Evolutionary conservation across 768 basidiomycete species (phyloP).

Genomic region (Phylloporus sp.): DNA sequence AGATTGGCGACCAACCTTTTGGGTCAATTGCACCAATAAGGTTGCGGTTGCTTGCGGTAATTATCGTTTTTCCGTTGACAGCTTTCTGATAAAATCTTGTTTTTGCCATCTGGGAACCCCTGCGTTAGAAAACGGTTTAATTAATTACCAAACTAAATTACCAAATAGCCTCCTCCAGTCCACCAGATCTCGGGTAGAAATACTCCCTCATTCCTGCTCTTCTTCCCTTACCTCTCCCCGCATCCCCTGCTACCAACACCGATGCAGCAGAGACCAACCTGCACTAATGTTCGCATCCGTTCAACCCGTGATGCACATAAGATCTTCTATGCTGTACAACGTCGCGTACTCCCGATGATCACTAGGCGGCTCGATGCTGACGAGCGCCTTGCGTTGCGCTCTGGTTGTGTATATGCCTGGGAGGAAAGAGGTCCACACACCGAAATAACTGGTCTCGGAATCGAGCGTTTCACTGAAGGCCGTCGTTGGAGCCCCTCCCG

Average conservation of each 20-base stretch:
- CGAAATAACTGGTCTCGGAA: constrained; percentile 74
- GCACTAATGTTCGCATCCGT: constrained; percentile 68
- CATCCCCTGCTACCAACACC: constrained; percentile 14
- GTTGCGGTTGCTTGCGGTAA: constrained; percentile 28
- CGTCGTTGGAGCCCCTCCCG: constrained; percentile 80
- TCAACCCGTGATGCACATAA: constrained; percentile 76
- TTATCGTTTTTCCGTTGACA: constrained; percentile 24
- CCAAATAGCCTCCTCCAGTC: constrained; percentile 22
- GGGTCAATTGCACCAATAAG: constrained; percentile 38
- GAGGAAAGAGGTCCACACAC: constrained; percentile 72
- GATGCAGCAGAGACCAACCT: constrained; percentile 70
- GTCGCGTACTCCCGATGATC: constrained; percentile 64
- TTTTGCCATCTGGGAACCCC: constrained; percentile 11
- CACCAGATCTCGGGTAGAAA: constrained; percentile 32
- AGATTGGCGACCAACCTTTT: constrained; percentile 42
- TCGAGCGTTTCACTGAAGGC: constrained; percentile 84
- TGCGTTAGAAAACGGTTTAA: constrained; percentile 32
- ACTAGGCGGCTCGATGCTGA: constrained; percentile 74
- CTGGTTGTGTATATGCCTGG: constrained; percentile 53
- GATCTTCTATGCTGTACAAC: constrained; percentile 70
- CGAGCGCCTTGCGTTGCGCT: constrained; percentile 55
- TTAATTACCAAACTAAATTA: constrained; percentile 36
- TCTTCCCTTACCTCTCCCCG: constrained; percentile 8
- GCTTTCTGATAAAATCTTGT: constrained; percentile 27
- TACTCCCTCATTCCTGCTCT: constrained; percentile 23